Percentiles rank a stretch among this genome's conserved stretches.
phyloP scores from a whole-genome alignment of 2,329 filamentous ascomycete species.

The Colletotrichum falcatum region DNA sequence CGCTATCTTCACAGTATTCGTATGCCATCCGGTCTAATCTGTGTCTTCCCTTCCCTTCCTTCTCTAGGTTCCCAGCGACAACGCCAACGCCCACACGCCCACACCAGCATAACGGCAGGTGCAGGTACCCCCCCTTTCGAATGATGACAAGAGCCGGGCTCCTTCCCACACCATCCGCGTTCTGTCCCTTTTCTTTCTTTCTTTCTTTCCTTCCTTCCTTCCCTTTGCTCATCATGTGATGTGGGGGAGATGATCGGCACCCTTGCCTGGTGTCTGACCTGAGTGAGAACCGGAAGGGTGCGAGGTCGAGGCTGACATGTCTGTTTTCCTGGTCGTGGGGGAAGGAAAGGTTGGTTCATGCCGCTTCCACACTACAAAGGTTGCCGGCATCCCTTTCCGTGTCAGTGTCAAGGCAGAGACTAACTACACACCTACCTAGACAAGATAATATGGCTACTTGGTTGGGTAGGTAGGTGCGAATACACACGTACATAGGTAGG shows the following conservation, averaged over 20 bases:
- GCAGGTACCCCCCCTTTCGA: constrained; percentile 2
- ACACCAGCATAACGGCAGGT: constrained; percentile 18
- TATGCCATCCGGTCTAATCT: not conserved
- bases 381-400: not conserved
- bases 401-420: not conserved
- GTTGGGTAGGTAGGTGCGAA: not conserved
- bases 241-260: not conserved
- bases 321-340: not conserved
- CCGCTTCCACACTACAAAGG: not conserved
- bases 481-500: not conserved
- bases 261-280: not conserved
- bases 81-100: too few species aligned
- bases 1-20: constrained; percentile 19
- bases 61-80: not conserved
- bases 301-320: not conserved
- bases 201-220: not conserved
- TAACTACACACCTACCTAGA: not conserved
- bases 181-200: not conserved
- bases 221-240: not conserved
- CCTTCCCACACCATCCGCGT: not conserved
- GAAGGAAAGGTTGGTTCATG: not conserved
- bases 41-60: not conserved
- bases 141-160: constrained; percentile 6
- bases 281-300: too few species aligned
- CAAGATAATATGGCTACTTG: too few species aligned